phyloP scores from a whole-genome alignment of 2,329 filamentous ascomycete species.

The Aspergillus caelatus region DNA sequence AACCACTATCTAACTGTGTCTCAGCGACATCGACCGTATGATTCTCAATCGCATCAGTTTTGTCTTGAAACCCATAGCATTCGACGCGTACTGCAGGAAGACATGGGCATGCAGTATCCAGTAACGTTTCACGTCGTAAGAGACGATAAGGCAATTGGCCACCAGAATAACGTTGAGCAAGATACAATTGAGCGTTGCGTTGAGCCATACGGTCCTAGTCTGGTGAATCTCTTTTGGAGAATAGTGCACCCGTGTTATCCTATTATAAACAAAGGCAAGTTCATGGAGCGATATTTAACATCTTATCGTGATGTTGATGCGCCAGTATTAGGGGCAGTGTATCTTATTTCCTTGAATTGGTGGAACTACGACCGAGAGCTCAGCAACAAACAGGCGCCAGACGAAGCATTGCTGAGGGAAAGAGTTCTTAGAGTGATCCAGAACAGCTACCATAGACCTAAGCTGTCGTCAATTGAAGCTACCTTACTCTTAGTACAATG shows the following conservation, averaged over 20 bases:
- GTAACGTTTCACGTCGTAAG: background rate
- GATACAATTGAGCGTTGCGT: conserved; percentile 2
- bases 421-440: background rate
- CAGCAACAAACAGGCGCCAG: background rate
- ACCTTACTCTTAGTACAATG: conserved; percentile 1
- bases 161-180: background rate
- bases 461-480: background rate
- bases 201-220: background rate
- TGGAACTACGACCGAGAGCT: background rate
- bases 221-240: background rate
- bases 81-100: background rate
- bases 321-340: background rate
- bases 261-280: background rate
- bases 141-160: background rate
- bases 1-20: background rate
- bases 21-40: conserved; percentile 1
- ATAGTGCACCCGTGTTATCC: background rate
- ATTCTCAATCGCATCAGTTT: background rate
- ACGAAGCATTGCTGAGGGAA: background rate
- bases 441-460: background rate
- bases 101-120: conserved; percentile 4
- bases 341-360: conserved; percentile 4
- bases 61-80: conserved; percentile 1
- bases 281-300: background rate
- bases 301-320: background rate